Evolutionary conservation across 2,329 filamentous ascomycete species (phyloP).

Genomic region (Ceratocystis papillata): DNA sequence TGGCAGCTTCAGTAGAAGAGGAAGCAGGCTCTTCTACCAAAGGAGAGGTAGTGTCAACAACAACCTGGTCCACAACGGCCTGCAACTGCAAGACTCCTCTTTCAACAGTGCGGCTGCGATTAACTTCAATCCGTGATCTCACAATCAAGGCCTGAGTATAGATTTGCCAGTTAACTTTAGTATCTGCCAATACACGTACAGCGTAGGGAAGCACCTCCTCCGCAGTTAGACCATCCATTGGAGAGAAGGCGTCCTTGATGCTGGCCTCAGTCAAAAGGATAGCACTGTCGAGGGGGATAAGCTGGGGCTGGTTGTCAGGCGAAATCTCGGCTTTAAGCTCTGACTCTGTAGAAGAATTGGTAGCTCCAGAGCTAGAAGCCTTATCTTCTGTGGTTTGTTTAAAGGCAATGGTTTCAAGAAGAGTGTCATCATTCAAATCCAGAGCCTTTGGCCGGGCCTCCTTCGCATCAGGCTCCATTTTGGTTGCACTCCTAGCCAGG

Average conservation of each 20-base stretch:
- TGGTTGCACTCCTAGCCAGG: conserved; percentile 61
- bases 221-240: conserved; percentile 73
- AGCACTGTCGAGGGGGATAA: conserved; percentile 76
- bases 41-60: conserved; percentile 60
- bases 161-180: conserved; percentile 93
- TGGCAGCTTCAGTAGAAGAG: conserved; percentile 25
- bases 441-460: conserved; percentile 52
- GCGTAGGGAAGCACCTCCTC: conserved; percentile 91
- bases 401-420: conserved; percentile 80
- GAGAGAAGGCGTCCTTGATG: conserved; percentile 76
- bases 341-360: conserved; percentile 23
- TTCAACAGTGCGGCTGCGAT: conserved; percentile 77
- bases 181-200: conserved; percentile 73
- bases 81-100: conserved; percentile 85
- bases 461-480: not conserved
- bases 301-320: conserved; percentile 69
- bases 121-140: conserved; percentile 78
- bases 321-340: conserved; percentile 51
- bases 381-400: conserved; percentile 32
- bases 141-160: conserved; percentile 91
- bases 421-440: conserved; percentile 80
- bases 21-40: conserved; percentile 17
- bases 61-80: conserved; percentile 86
- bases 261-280: conserved; percentile 81
- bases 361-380: conserved; percentile 40